Conservation (phyloP, 1,139 yeast species). For the Lipomyces yarrowii region DNA sequence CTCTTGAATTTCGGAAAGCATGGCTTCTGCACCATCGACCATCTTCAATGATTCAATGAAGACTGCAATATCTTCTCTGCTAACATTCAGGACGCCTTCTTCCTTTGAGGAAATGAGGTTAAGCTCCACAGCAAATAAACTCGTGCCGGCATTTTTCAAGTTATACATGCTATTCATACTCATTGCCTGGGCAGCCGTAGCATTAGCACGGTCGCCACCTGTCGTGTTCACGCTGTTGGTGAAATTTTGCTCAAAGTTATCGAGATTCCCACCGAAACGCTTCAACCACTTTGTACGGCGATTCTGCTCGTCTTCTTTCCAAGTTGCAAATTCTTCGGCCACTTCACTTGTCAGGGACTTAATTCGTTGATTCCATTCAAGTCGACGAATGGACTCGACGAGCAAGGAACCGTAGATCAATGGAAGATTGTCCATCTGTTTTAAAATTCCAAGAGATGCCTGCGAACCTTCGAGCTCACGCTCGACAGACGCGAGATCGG, state of each 20-base stretch:
- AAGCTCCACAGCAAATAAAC: slow-evolving; percentile 25
- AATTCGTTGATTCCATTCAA: slow-evolving; percentile 64
- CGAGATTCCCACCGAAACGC: slow-evolving; percentile 51
- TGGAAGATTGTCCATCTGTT: slow-evolving; percentile 72
- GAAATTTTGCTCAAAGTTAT: slow-evolving; percentile 15
- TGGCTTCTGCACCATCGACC: slow-evolving; percentile 28
- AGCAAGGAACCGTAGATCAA: slow-evolving; percentile 75
- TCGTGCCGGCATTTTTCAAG: slow-evolving; percentile 12
- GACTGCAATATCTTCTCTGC: slow-evolving; percentile 22
- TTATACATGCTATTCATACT: slow-evolving; percentile 18
- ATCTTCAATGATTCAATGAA: slow-evolving; percentile 34
- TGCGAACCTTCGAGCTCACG: slow-evolving; percentile 47
- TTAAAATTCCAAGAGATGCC: slow-evolving; percentile 49
- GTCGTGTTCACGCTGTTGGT: slow-evolving; percentile 4
- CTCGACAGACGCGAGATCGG: slow-evolving; percentile 40
- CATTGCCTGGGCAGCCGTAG: slow-evolving; percentile 3
- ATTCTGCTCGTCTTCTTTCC: slow-evolving; percentile 60
- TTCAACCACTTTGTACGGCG: slow-evolving; percentile 65
- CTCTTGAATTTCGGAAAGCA: slow-evolving; percentile 32
- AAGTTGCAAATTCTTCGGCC: slow-evolving; percentile 60
- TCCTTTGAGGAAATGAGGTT: slow-evolving; percentile 16
- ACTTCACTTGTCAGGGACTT: slow-evolving; percentile 54
- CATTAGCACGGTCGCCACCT: slow-evolving; percentile 1
- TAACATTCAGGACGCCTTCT: slow-evolving; percentile 6
- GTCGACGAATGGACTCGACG: slow-evolving; percentile 69